These are phyloP conservation scores for Colletotrichum agaves DNA, from an alignment of 2,329 filamentous ascomycete species.

Conservation along the genomic window DNA sequence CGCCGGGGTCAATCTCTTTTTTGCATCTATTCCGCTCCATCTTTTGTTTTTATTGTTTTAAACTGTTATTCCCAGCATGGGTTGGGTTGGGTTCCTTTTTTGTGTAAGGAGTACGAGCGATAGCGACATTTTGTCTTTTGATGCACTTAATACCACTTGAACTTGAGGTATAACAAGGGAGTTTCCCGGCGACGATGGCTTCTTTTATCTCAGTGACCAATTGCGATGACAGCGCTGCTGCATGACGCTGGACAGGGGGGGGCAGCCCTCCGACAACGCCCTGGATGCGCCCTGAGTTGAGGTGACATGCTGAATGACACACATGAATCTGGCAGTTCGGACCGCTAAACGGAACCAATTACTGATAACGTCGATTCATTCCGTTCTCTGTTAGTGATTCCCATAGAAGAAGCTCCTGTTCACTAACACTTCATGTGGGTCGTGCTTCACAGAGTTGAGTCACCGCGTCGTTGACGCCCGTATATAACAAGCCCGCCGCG, in stretches of 20 bases:
- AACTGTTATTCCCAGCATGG: too few species aligned
- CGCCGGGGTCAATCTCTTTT: neutral
- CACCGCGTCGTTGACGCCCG: neutral
- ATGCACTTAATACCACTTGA: neutral
- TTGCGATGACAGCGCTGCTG: neutral
- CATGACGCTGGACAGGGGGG: neutral
- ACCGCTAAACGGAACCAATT: neutral
- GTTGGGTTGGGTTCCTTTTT: too few species aligned
- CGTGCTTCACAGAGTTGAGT: neutral
- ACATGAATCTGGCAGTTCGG: neutral
- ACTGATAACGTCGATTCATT: neutral
- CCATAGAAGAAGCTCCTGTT: neutral
- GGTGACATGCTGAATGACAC: neutral
- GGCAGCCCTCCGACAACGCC: neutral
- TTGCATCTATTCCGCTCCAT: too few species aligned
- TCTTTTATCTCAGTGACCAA: neutral
- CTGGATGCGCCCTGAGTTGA: neutral
- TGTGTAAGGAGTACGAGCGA: conserved; percentile 9
- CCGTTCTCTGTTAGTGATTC: neutral
- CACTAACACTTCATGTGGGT: neutral
- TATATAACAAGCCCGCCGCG: neutral
- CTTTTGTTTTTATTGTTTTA: too few species aligned
- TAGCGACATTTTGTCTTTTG: conserved; percentile 1
- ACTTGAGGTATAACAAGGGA: too few species aligned
- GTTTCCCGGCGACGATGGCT: too few species aligned